Evolutionary conservation across 345 rosid genomes (phyloP), one percentile per base, ranked within the genome.

Genomic region (Camelina hispida): DNA sequence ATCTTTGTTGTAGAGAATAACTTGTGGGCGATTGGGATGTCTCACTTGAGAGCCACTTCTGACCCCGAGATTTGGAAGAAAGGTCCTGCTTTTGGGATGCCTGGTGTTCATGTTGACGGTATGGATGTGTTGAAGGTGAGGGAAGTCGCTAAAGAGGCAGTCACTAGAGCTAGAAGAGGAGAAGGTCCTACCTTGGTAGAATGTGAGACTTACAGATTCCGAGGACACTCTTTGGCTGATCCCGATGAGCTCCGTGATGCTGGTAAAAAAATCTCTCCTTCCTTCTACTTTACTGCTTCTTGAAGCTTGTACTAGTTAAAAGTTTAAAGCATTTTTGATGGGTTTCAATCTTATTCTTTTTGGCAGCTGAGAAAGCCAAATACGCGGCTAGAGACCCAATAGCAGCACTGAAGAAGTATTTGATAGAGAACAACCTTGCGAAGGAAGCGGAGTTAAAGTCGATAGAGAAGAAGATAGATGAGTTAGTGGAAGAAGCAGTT

Each of bases 211-310:
- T 91, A 91, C 71, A 84, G 97, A 76, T 91, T 91, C 72, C 86
- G 94, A 86, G 97, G 97, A 68, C 97, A 91, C 86, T 91, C 94
- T 0, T 85, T 91, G 86, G 97, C 97, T 73, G 97, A 91, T 80
- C 97, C 97, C 2, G 94, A 91, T 80, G 97, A 91, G 87, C 97
- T 91, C 46, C 97, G 94, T 84, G 90, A 91, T 71, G 92, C 94
- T 50, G 91, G 91, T 91, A 64, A 28, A 0, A 25, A 25, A 22
- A 62, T 69, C 14, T 67, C 74, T 51, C 28, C 11, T 15, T 78
- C 23, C 50, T 44, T 64, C 25, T 20, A 11, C 1, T 32, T 40
- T 46, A 9, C 14, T 20, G 14, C 46, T 70, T 58, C 54, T 62
- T n/a, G 51, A 59, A 1, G 25, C 59, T 40, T 38, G 15, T 62